phyloP scores from a whole-genome alignment of 2,329 filamentous ascomycete species.

The Fusarium sulawesiense region DNA sequence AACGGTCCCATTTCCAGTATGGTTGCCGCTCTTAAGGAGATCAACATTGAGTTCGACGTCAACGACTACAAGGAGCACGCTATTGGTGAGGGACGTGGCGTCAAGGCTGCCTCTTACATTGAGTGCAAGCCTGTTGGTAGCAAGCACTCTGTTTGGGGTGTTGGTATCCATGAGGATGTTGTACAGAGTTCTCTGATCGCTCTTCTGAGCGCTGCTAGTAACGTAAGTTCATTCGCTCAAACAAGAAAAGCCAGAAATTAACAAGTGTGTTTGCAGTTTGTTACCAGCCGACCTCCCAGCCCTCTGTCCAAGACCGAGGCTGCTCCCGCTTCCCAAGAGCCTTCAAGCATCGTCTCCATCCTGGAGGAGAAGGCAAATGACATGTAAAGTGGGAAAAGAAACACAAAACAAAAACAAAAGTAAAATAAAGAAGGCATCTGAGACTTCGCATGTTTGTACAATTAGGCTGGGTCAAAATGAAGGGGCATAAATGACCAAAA shows the following conservation, averaged over 20 bases:
- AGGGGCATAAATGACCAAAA: background rate
- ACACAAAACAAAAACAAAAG: background rate
- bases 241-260: background rate
- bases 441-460: conserved; percentile 6
- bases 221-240: conserved; percentile 65
- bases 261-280: conserved; percentile 2
- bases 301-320: conserved; percentile 14
- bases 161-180: conserved; percentile 92
- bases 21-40: conserved; percentile 79
- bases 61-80: conserved; percentile 97
- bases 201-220: conserved; percentile 84
- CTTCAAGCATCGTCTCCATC: conserved; percentile 20
- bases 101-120: conserved; percentile 96
- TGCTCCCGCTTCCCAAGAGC: conserved; percentile 4
- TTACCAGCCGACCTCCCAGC: conserved; percentile 25
- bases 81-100: conserved; percentile 79
- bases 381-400: conserved; percentile 8
- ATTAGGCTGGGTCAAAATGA: conserved; percentile 4
- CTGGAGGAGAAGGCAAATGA: conserved; percentile 32
- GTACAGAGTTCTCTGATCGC: conserved; percentile 87
- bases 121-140: conserved; percentile 80
- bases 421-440: background rate
- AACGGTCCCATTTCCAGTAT: conserved; percentile 92
- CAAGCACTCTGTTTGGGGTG: conserved; percentile 84
- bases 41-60: conserved; percentile 90